Evolutionary conservation across 1,139 yeast species (phyloP).

Genomic region (Yamadazyma buinensis): DNA sequence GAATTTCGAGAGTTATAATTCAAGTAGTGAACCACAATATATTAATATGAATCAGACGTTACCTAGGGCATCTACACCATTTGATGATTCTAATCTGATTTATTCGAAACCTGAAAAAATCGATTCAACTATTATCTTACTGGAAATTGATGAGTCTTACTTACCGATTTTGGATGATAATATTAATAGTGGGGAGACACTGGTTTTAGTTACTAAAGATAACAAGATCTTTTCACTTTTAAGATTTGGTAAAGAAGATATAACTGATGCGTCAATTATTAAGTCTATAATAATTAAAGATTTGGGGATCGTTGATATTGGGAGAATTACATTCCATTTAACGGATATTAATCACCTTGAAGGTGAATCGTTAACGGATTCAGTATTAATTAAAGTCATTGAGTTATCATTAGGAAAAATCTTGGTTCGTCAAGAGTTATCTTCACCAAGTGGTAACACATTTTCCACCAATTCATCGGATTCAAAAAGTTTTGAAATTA

Average conservation of each 20-base stretch:
- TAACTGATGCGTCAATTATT: slow-evolving; percentile 15
- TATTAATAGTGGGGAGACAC: background rate
- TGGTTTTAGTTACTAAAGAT: slow-evolving; percentile 57
- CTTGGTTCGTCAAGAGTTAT: slow-evolving; percentile 37
- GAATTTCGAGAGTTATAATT: slow-evolving; percentile 1
- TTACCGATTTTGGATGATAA: slow-evolving; percentile 21
- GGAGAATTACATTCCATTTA: slow-evolving; percentile 51
- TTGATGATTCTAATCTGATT: slow-evolving; percentile 3
- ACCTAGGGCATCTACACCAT: slow-evolving; percentile 10
- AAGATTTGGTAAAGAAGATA: slow-evolving; percentile 7
- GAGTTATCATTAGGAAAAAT: slow-evolving; percentile 38
- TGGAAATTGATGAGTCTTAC: slow-evolving; percentile 22
- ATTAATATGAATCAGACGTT: slow-evolving; percentile 13
- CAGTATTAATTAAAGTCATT: slow-evolving; percentile 30
- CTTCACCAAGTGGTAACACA: slow-evolving; percentile 30
- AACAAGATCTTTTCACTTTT: slow-evolving; percentile 30
- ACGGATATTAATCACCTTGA: slow-evolving; percentile 67
- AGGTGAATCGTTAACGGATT: slow-evolving; percentile 59
- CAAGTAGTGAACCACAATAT: slow-evolving; percentile 10
- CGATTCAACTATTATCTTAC: slow-evolving; percentile 5
- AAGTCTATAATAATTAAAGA: slow-evolving; percentile 38
- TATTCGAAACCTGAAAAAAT: slow-evolving; percentile 5
- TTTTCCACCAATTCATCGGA: slow-evolving; percentile 45
- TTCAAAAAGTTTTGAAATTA: slow-evolving; percentile 45
- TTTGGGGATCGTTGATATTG: slow-evolving; percentile 39